Base-by-base conservation (phyloP, 2,329 filamentous ascomycete species). In the Cercospora berteroae region DNA sequence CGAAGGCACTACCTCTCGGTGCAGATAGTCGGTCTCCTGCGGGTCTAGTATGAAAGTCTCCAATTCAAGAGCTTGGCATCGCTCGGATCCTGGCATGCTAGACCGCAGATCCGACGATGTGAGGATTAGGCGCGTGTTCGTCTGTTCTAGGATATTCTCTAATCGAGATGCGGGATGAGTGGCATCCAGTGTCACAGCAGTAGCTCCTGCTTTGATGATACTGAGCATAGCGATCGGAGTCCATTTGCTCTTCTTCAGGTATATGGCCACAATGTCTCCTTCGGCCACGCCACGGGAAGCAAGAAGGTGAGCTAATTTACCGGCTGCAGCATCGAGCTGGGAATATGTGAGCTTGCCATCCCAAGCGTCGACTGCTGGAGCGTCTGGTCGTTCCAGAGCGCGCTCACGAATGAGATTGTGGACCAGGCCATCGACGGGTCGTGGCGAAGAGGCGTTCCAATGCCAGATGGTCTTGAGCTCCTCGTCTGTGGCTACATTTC, bases 191-290 rank as follows among this genome's bases (percentile, higher is more conserved):
- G 72, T 64, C 0, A 75, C 75, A 29, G 73, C 73, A 20, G 74
- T 69, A 7, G 68, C 73, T 39, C 76, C 76, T 12, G 73, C 73
- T 67, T 78, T 78, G 69, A 78, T 75, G 16, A 68, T 62, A 33
- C 68, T 74, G 58, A 73, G 68, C 60, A 75, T 72, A 20, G 69
- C 74, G 42, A 77, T 68, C 29, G 69, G 67, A 31, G 67, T 72
- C 73, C 73, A 77, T 65, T 64, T 68, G 25, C 70, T 73, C 56
- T 76, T 76, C 48, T 74, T 70, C 29, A 76, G 70, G 60, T 67
- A 74, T 13, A 75, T 48, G 8, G 74, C 67, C 5, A 76, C 69
- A 13, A 62, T 62, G 48, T 18, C 39, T n/a, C 60, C 60, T 31
- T 56, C 44, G 7, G 13, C 18, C 12, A 66, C 56, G 27, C 58